Evolutionary conservation across 352 stramenopile species (phyloP).

Genomic region (Pythium rhizo-oryzae): DNA sequence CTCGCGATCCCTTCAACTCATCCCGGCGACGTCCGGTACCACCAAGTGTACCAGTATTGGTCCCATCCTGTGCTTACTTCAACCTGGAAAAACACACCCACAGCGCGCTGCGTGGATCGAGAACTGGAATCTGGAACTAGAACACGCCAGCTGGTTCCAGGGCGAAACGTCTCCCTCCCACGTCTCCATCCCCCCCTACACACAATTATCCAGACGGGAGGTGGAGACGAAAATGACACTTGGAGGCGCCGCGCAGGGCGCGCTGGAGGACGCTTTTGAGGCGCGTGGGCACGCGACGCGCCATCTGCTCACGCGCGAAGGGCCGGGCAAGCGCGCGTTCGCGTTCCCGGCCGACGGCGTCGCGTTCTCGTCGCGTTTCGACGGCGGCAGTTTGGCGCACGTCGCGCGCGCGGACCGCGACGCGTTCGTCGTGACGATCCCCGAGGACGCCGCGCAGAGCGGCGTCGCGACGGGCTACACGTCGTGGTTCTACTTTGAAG

Average conservation of each 20-base stretch:
- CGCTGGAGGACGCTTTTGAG: neutral
- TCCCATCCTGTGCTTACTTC: no score
- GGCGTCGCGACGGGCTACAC: conserved; percentile 47
- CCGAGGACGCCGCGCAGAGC: conserved; percentile 43
- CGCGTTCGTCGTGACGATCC: conserved; percentile 41
- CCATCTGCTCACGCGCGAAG: conserved; percentile 14
- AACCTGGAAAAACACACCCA: no score
- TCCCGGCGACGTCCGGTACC: no score
- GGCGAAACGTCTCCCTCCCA: no score
- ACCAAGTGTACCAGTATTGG: no score
- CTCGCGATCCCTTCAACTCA: no score
- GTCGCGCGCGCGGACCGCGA: conserved; percentile 17
- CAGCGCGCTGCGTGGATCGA: no score
- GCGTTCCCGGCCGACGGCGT: conserved; percentile 39
- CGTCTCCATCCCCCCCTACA: no score
- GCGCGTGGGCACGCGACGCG: no score
- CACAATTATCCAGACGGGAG: no score
- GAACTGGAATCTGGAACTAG: no score
- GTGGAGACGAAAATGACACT: conserved; percentile 3
- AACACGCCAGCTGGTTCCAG: no score
- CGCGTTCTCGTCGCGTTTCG: conserved; percentile 43
- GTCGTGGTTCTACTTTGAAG: conserved; percentile 56
- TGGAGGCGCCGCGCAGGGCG: neutral
- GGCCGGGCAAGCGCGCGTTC: conserved; percentile 37
- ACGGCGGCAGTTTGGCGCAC: conserved; percentile 37